A percentile compares a stretch with the other conserved stretches of the same genome.
phyloP scores from a whole-genome alignment of 73 alveolate genomes.

The Breviolum minutum region DNA sequence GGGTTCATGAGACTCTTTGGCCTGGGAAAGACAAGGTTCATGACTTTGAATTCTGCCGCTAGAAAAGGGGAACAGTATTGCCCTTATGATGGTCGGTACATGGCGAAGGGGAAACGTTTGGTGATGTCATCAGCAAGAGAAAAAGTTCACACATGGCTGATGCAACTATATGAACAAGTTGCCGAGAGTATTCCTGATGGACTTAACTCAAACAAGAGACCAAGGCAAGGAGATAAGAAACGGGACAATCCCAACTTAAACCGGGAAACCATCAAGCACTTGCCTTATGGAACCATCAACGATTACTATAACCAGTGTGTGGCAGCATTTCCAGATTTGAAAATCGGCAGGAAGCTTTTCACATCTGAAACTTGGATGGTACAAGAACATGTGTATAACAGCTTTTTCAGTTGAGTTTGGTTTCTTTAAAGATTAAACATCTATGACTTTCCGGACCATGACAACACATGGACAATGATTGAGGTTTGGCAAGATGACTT shows the following conservation, averaged over 20 bases:
- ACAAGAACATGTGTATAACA: background rate
- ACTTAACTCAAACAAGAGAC: background rate
- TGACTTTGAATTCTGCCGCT: background rate
- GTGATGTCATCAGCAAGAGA: background rate
- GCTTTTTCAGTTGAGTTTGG: background rate
- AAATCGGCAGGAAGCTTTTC: background rate
- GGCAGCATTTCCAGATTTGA: background rate
- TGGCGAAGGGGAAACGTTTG: background rate
- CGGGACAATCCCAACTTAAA: background rate
- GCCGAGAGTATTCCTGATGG: background rate
- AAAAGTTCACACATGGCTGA: background rate
- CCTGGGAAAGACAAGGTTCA: background rate
- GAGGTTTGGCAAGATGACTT: background rate
- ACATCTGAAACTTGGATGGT: background rate
- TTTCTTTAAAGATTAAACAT: background rate
- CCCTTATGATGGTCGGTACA: conserved; percentile 11
- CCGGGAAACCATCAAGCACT: background rate
- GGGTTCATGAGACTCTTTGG: background rate
- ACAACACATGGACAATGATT: too few species aligned
- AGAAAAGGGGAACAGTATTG: background rate
- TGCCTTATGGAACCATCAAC: background rate
- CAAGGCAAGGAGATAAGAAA: background rate
- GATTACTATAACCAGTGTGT: background rate
- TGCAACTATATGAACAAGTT: background rate
- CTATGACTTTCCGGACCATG: background rate